Percentiles rank a stretch among this genome's conserved stretches.
Conservation (phyloP, 2,329 filamentous ascomycete species). For the Sordariomycetes sp. region DNA sequence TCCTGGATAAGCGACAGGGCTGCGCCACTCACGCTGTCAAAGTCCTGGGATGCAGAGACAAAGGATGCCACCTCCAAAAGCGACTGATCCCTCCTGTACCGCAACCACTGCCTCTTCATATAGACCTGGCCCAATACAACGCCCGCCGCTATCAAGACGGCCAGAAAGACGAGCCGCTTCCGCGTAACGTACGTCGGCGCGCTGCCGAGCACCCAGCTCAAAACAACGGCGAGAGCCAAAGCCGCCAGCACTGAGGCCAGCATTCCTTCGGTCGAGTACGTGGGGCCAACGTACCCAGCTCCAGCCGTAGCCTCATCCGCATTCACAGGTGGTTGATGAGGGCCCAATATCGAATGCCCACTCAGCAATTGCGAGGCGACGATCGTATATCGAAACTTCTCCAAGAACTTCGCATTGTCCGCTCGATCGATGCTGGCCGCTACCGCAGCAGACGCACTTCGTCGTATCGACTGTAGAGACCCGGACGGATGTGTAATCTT, state of each 20-base stretch:
- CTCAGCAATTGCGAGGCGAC: slow-evolving; percentile 84
- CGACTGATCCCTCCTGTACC: slow-evolving; percentile 66
- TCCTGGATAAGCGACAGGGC: slow-evolving; percentile 81
- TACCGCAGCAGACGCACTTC: too few species aligned
- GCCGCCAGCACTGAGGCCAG: slow-evolving; percentile 43
- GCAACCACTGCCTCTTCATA: slow-evolving; percentile 71
- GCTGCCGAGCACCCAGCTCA: slow-evolving; percentile 59
- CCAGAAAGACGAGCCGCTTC: slow-evolving; percentile 40
- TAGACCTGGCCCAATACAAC: slow-evolving; percentile 56
- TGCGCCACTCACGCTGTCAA: slow-evolving; percentile 68
- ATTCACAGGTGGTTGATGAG: slow-evolving; percentile 14
- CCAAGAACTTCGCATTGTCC: slow-evolving; percentile 78
- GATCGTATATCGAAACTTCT: slow-evolving; percentile 88
- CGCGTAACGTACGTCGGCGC: slow-evolving; percentile 43
- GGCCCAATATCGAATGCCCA: slow-evolving; percentile 47
- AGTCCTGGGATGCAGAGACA: slow-evolving; percentile 66
- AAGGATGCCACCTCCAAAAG: slow-evolving; percentile 60
- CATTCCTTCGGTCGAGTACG: slow-evolving; percentile 32
- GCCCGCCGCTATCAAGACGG: slow-evolving; percentile 43
- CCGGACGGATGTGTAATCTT: slow-evolving; percentile 24
- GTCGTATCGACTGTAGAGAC: slow-evolving; percentile 33
- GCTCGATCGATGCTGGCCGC: slow-evolving; percentile 64
- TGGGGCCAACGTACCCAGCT: slow-evolving; percentile 10
- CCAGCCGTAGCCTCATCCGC: slow-evolving; percentile 6
- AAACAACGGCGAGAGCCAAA: slow-evolving; percentile 57